A percentile compares a stretch with the other conserved stretches of the same genome.
Conservation (phyloP, 2,329 filamentous ascomycete genomes). For the Epichloe baconii region DNA sequence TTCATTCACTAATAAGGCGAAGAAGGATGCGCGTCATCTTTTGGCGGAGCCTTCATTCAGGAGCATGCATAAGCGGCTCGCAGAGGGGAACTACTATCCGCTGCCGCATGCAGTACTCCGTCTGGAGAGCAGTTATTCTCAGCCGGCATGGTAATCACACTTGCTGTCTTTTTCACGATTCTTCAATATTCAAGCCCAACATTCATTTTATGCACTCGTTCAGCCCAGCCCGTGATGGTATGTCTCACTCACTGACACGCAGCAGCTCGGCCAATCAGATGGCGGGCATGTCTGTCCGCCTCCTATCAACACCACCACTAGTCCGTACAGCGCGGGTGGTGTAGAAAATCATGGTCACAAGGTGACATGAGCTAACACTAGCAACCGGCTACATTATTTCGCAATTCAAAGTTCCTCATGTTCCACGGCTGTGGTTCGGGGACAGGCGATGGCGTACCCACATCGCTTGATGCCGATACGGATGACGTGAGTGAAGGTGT, state of each 20-base stretch:
- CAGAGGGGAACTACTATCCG: too few relatives aligned
- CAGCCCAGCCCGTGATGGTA: too few relatives aligned
- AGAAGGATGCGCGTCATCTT: too few relatives aligned
- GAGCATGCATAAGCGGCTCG: not conserved
- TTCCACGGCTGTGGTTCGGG: not conserved
- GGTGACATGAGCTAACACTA: not conserved
- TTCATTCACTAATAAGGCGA: too few relatives aligned
- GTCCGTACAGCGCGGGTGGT: not conserved
- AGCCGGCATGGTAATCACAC: not conserved
- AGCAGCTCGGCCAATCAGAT: not conserved
- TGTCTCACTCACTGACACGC: too few relatives aligned
- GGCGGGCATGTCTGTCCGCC: not conserved
- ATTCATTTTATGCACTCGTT: too few relatives aligned
- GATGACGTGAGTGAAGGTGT: not conserved
- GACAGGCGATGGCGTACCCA: not conserved
- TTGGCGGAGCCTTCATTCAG: too few relatives aligned
- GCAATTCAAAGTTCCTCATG: not conserved
- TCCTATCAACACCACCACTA: not conserved
- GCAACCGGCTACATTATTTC: not conserved
- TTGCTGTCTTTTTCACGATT: not conserved
- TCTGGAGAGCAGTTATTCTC: not conserved
- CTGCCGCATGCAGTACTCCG: not conserved
- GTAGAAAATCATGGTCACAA: conserved; percentile 2
- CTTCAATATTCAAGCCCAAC: too few relatives aligned
- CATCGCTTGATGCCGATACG: not conserved